Base-by-base conservation (phyloP, 2,329 filamentous ascomycete genomes). In the Scedosporium dehoogii region DNA sequence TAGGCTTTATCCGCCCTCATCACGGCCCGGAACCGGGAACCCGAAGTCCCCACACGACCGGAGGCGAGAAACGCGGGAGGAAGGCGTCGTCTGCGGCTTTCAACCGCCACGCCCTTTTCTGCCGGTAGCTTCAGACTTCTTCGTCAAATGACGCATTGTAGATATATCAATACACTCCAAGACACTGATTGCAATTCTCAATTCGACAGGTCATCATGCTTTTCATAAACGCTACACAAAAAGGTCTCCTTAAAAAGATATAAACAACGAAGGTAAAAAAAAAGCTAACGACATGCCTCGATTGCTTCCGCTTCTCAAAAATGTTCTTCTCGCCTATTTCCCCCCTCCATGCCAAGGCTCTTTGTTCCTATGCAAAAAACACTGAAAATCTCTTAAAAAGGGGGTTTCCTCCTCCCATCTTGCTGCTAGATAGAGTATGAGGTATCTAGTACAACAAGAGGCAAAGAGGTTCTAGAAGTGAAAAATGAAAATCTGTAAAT, bases 321-420 rank as follows among this genome's bases (percentile, higher is more conserved):
- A n/a, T n/a, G n/a, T n/a, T n/a, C n/a, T n/a, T 48, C n/a, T 48
- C 14, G 16, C 44, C 44, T 48, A 4, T 48, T 48, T 48, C 21
- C 44, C 21, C 18, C 18, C 18, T 48, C 44, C 51, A 27, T 23
- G 23, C 51, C 51, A 23, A 23, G 18, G 51, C 51, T 55, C 51
- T 55, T 55, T 55, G 51, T 27, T 55, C 51, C 12, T 12, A 57
- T 58, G 41, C 53, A 42, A 57, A 38, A 56, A n/a, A 63, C 53
- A 29, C 55, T 61, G 41, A 42, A 38, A 64, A 53, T 21, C 2
- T 7, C 33, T 21, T 6, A 7, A 58, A 58, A 58, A 38, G 27
- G 56, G 27, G 14, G 3, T 38, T 23, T 58, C n/a, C 4, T n/a
- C n/a, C 27, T 42, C 23, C 18, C 48, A 14, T 21, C n/a, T 25